Evolutionary conservation across 2,329 filamentous ascomycete species (phyloP), one percentile per base, ranked within the genome.

Genomic region (Aspergillus felis): DNA sequence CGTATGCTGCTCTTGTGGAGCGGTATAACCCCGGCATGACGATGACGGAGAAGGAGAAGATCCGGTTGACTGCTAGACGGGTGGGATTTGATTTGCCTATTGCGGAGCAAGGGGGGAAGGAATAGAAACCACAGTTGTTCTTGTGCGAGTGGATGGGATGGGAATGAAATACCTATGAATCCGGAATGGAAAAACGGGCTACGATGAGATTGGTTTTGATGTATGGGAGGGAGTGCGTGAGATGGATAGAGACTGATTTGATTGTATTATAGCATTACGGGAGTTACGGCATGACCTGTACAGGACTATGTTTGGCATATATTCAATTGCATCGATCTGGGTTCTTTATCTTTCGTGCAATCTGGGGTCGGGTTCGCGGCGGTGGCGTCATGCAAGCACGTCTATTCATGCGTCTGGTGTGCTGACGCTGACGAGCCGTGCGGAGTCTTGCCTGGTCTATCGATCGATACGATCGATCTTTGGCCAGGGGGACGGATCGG

Each of bases 1-100:
- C 85, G 71, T 97, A 97, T 73, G 83, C 85, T 27, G 87, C 85
- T 17, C 78, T 97, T 47, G 74, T 97, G 41, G 92, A 97, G 76
- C 83, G 92, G 66, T 97, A 99, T 77, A 97, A 97, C 74, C 92
- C 92, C 0, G 92, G 92, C 20, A 91, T 95, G 86, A 84, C 85
- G 64, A 90, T 96, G 88, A 86, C 89, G 71, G 87, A 95, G 76
- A 82, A 87, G 71, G 92, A 97, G 79, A 82, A 90, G 59, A 87
- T 97, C 46, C 79, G 91, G 57, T 78, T 97, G 78, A 89, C 90
- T 54, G 94, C 94, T 8, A 81, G 91, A 75, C 85, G 90, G 71
- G 92, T 97, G 44, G 94, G 93, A 20, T 91, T 97, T 88, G 84
- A 97, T 75, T 72, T 97, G 75, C 93, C 93, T 0, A 74, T 84